A percentile compares a stretch with the other conserved stretches of the same genome.
Evolutionary conservation across 768 basidiomycete species (phyloP).

Genomic region (Pleurotus ostreatus): DNA sequence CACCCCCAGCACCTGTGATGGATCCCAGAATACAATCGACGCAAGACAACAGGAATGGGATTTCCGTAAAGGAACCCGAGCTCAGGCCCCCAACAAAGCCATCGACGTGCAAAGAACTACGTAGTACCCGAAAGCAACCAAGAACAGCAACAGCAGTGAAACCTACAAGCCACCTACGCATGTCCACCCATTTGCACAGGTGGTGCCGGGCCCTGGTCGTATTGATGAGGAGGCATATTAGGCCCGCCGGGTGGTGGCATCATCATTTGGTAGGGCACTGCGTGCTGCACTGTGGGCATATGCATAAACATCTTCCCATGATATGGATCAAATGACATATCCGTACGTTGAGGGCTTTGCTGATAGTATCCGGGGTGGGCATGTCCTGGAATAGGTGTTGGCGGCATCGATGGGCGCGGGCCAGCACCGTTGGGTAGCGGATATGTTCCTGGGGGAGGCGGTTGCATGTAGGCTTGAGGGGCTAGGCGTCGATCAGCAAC

Average conservation of each 20-base stretch:
- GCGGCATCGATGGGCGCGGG: constrained; percentile 87
- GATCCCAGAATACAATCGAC: constrained; percentile 8
- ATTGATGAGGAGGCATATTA: constrained; percentile 63
- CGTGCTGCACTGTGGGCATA: constrained; percentile 66
- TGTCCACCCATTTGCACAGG: constrained; percentile 69
- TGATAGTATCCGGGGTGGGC: constrained; percentile 80
- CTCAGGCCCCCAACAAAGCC: background rate
- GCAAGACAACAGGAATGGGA: background rate
- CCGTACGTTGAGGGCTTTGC: constrained; percentile 80
- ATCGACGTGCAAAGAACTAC: background rate
- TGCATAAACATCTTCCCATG: constrained; percentile 26
- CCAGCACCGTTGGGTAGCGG: constrained; percentile 77
- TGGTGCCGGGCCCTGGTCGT: constrained; percentile 66
- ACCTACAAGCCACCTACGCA: background rate
- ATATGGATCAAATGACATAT: constrained; percentile 15
- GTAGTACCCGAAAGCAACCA: background rate
- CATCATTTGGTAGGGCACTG: constrained; percentile 90
- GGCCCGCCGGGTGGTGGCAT: constrained; percentile 67
- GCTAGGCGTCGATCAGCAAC: constrained; percentile 28
- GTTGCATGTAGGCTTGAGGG: constrained; percentile 76
- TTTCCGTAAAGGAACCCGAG: background rate
- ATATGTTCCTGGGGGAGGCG: constrained; percentile 71
- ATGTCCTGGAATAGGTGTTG: constrained; percentile 83
- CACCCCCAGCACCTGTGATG: background rate
- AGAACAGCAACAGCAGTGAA: background rate